A percentile compares a stretch with the other conserved stretches of the same genome.
Evolutionary conservation across 129 eudicot genomes (phyloP).

Genomic region (Solidago caesia): DNA sequence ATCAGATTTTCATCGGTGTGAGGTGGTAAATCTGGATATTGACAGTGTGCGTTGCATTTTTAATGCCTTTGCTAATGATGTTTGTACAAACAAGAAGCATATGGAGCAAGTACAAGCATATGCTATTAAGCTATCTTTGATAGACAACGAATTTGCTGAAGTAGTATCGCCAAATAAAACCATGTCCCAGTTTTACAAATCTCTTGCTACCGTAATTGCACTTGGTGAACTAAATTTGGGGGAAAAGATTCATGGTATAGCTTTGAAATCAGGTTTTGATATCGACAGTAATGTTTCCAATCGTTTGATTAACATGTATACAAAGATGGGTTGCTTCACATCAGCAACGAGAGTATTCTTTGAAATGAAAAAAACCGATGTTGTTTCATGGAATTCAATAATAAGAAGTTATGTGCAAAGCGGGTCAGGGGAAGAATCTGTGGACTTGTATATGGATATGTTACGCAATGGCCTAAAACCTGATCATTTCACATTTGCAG

Average conservation of each 20-base stretch:
- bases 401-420: constrained; percentile 39
- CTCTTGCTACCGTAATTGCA: constrained; percentile 25
- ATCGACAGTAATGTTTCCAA: constrained; percentile 32
- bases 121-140: constrained; percentile 36
- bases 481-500: constrained; percentile 46
- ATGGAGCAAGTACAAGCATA: constrained; percentile 38
- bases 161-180: constrained; percentile 40
- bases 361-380: constrained; percentile 38
- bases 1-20: constrained; percentile 42
- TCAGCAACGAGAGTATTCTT: constrained; percentile 37
- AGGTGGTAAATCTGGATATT: constrained; percentile 24
- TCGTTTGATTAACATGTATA: constrained; percentile 46
- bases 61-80: constrained; percentile 27
- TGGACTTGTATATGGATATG: constrained; percentile 30
- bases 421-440: constrained; percentile 46
- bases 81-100: constrained; percentile 10
- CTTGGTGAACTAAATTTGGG: constrained; percentile 32
- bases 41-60: constrained; percentile 36
- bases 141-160: constrained; percentile 16
- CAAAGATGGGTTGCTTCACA: constrained; percentile 37
- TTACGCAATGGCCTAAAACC: constrained; percentile 34
- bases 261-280: constrained; percentile 37
- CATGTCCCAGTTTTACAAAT: constrained; percentile 37
- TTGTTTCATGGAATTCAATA: constrained; percentile 49
- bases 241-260: constrained; percentile 40